Evolutionary conservation across 306 rosid species (phyloP), one percentile per base, ranked within the genome.

Genomic region (Hippophae gyantsensis): DNA sequence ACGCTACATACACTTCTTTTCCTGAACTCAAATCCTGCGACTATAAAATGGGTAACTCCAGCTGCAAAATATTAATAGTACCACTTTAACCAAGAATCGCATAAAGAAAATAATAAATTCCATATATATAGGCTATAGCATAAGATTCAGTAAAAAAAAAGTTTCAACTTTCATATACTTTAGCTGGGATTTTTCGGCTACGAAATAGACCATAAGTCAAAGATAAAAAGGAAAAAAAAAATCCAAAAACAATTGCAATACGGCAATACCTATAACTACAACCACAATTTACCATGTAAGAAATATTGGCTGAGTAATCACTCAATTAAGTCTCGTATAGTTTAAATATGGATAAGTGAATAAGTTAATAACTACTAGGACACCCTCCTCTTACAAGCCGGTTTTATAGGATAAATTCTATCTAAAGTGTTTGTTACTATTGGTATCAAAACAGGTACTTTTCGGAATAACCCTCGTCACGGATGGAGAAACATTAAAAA

Each of bases 11-110:
- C 98, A 72, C 85, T 90, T 74, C 95, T 83, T 74, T 87, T 90
- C 82, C 84, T 81, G 75, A 90, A 90, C 48, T 90, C 96, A 57
- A 87, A 66, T 58, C 96, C 96, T 6, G 96, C 96, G 62, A 92
- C 98, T 81, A 85, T 89, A 73, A 85, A 92, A 57, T 96, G 98
- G 51, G 82, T 71, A 55, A 76, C 71, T 50, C 98, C 96, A 80
- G 95, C 95, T 92, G 67, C 80, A 76, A 62, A 56, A 46, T 59
- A 51, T 43, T 45, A 3, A 41, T n/a, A 10, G 65, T 27, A 54
- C 54, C 64, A 27, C 8, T 52, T n/a, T 6, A 13, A 61, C 42
- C 45, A 41, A 62, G 23, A 52, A 27, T 46, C 12, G 3, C 9
- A 7, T 0, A 43, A 8, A 18, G 0, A 60, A 13, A 44, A 32